These are phyloP conservation scores for Fraxinus quadrangulata DNA, from an alignment of 257 asterid species.

Conservation along the genomic window DNA sequence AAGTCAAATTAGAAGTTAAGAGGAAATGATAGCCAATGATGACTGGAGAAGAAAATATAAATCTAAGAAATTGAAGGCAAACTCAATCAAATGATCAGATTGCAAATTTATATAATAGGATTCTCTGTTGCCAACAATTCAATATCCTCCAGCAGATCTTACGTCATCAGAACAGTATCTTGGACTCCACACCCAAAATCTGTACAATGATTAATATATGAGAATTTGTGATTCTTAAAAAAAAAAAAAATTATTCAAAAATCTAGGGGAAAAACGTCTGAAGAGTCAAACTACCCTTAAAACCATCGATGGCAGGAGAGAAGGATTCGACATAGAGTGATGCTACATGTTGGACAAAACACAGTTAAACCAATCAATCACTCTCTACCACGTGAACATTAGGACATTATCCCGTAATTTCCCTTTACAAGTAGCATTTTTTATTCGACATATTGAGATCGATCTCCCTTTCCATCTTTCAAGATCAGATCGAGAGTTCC, in stretches of 20 bases:
- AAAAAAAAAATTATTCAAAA: too few relatives aligned
- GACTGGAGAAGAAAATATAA: slow-evolving; percentile 31
- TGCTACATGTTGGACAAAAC: too few relatives aligned
- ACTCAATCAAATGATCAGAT: slow-evolving; percentile 35
- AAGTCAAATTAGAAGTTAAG: slow-evolving; percentile 48
- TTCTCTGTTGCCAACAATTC: slow-evolving; percentile 36
- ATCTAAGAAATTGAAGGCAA: slow-evolving; percentile 25
- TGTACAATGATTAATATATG: background rate
- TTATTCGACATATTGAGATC: background rate
- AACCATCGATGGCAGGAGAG: too few relatives aligned
- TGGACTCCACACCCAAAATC: slow-evolving; percentile 18
- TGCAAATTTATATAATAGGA: slow-evolving; percentile 30
- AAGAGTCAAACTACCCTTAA: too few relatives aligned
- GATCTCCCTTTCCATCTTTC: too few relatives aligned
- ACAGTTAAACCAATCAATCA: too few relatives aligned
- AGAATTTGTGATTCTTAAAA: background rate
- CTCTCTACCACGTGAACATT: too few relatives aligned
- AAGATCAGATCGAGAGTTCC: too few relatives aligned
- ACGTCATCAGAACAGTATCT: slow-evolving; percentile 58
- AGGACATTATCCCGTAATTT: too few relatives aligned
- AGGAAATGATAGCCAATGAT: slow-evolving; percentile 36
- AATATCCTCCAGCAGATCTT: slow-evolving; percentile 47
- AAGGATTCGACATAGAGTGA: background rate
- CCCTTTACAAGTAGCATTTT: too few relatives aligned
- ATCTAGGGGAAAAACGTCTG: too few relatives aligned